Evolutionary conservation across 2,329 filamentous ascomycete genomes (phyloP), one percentile per base, ranked within the genome.

Genomic region (Pseudomassariella vexata): DNA sequence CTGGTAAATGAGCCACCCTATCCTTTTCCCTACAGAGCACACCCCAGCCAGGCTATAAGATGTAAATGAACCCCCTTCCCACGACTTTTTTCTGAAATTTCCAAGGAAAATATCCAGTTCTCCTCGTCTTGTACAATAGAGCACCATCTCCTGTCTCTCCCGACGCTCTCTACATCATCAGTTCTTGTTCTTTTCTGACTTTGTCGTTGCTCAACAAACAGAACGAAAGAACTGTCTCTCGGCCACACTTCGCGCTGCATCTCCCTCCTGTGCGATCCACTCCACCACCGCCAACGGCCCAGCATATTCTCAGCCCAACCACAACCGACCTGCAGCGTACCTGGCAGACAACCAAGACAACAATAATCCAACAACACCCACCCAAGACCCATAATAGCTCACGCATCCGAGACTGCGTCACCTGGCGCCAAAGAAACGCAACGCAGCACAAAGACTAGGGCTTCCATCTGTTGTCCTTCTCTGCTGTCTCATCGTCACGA

Each of bases 71-170:
- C 21, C 37, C 37, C 37, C 34, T 30, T 36, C 30, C 25, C 22
- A 21, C 22, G n/a, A 21, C 20, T 28, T n/a, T n/a, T n/a, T n/a
- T n/a, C 20, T 24, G 19, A 21, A 15, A 26, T 28, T 32, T 30
- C 27, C 22, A 21, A 36, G 33, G 32, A 38, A 33, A 30, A 14
- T 30, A 24, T 24, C 18, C 26, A n/a, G 25, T 25, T 37, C 28
- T 34, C 26, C 33, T 31, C 28, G 22, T 9, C 28, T 18, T 38
- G 36, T 38, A 38, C 36, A 36, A 36, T 36, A 39, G 34, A 32
- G 30, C 34, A 20, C 19, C 22, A 17, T 11, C 16, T 23, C 25
- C 18, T 26, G 20, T 12, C 28, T 29, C 28, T 9, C 10, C 14
- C 16, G 26, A 19, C 32, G 18, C 30, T 33, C 30, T 27, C 30